These are phyloP conservation scores for Kodamaea sp. DNA, from an alignment of 1,139 yeast genomes.

Conservation along the genomic window DNA sequence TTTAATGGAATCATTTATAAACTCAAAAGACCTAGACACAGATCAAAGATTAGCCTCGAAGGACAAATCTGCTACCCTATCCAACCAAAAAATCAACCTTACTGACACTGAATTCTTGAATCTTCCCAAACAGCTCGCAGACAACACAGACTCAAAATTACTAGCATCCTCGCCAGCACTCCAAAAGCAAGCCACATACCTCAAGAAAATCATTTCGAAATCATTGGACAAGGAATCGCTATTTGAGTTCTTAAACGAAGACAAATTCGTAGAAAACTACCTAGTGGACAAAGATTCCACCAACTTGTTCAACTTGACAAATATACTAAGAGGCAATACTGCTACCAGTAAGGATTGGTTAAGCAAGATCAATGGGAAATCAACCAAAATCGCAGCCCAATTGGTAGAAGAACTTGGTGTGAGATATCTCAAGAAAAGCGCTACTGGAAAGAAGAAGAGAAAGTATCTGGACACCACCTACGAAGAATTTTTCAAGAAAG, in stretches of 20 bases:
- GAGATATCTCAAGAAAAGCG: slow-evolving; percentile 19
- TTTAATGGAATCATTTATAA: slow-evolving; percentile 32
- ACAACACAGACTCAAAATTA: slow-evolving; percentile 18
- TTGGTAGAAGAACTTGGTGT: slow-evolving; percentile 23
- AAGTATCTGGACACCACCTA: slow-evolving; percentile 13
- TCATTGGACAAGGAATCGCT: slow-evolving; percentile 27
- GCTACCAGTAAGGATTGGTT: slow-evolving; percentile 20
- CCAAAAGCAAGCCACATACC: slow-evolving; percentile 27
- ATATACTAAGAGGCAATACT: slow-evolving; percentile 27
- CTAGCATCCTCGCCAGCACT: slow-evolving; percentile 33
- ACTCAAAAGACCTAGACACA: slow-evolving; percentile 24
- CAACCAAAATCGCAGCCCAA: slow-evolving; percentile 17
- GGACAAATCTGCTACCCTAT: slow-evolving; percentile 4
- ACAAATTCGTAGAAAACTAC: slow-evolving; percentile 25
- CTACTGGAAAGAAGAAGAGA: slow-evolving; percentile 15
- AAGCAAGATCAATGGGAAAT: slow-evolving; percentile 11
- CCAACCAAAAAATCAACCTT: slow-evolving; percentile 11
- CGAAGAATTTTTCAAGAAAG: slow-evolving; percentile 12
- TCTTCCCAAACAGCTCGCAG: slow-evolving; percentile 9
- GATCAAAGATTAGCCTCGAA: slow-evolving; percentile 1
- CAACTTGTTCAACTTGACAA: slow-evolving; percentile 32
- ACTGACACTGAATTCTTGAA: slow-evolving; percentile 12
- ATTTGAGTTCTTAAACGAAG: slow-evolving; percentile 23
- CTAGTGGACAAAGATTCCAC: slow-evolving; percentile 24
- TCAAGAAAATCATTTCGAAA: slow-evolving; percentile 26